Percentiles rank a stretch among this genome's conserved stretches.
Evolutionary conservation across 2,329 filamentous ascomycete genomes (phyloP).

Genomic region (Diplodia intermedia): DNA sequence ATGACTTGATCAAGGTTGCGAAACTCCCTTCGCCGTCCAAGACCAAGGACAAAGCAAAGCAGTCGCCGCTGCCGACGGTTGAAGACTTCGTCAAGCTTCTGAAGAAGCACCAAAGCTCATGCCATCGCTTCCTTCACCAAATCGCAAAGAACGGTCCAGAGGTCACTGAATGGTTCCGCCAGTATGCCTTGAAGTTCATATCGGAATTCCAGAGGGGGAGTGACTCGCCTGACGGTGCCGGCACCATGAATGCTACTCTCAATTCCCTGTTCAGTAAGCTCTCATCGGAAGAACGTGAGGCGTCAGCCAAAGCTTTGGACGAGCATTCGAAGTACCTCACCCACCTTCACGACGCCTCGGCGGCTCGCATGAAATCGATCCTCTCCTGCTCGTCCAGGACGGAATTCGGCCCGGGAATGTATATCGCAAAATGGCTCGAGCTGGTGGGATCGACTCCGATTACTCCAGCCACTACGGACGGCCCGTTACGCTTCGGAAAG

Average conservation of each 20-base stretch:
- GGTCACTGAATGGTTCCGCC: conserved; percentile 65
- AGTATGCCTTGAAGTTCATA: conserved; percentile 66
- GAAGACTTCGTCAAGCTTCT: conserved; percentile 75
- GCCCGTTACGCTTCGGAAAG: conserved; percentile 57
- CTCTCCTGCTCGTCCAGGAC: conserved; percentile 49
- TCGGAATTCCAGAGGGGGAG: conserved; percentile 59
- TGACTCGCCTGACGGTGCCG: conserved; percentile 44
- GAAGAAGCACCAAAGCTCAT: conserved; percentile 66
- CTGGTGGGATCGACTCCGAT: conserved; percentile 73
- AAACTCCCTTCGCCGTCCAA: conserved; percentile 48
- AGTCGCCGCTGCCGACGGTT: conserved; percentile 63
- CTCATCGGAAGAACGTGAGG: conserved; percentile 53
- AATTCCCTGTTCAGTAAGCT: conserved; percentile 57
- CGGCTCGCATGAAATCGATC: conserved; percentile 62
- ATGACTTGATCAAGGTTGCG: conserved; percentile 69
- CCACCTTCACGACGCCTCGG: conserved; percentile 61
- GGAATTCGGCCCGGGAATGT: conserved; percentile 66
- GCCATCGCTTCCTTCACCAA: conserved; percentile 75
- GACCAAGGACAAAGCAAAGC: conserved; percentile 36
- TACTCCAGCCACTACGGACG: conserved; percentile 63
- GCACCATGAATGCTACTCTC: conserved; percentile 53
- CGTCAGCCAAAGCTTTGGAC: conserved; percentile 62
- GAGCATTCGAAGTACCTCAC: conserved; percentile 67
- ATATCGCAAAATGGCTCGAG: conserved; percentile 74
- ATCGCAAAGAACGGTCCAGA: conserved; percentile 72